Evolutionary conservation across 352 stramenopile species (phyloP).

Genomic region (Pythium myriotylum): DNA sequence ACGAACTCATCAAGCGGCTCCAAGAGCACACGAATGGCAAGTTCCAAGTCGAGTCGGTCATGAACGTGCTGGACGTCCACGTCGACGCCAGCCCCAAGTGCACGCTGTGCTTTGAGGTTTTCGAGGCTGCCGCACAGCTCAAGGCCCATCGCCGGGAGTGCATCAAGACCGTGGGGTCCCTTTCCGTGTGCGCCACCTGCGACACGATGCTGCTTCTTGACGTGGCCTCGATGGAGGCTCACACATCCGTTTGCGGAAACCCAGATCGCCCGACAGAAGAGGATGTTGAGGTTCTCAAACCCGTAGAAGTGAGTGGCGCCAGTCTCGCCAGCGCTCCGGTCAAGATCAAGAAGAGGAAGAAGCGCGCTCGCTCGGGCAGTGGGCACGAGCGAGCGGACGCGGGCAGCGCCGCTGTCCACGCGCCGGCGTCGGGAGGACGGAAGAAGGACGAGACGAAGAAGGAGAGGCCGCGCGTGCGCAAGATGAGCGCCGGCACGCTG

Average conservation of each 20-base stretch:
- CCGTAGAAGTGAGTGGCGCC: constrained; percentile 20
- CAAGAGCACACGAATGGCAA: constrained; percentile 22
- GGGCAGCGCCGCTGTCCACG: too few relatives aligned
- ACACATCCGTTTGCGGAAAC: constrained; percentile 43
- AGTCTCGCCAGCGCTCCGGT: constrained; percentile 2
- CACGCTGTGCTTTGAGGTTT: constrained; percentile 49
- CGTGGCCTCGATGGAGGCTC: constrained; percentile 40
- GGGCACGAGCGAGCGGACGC: background rate
- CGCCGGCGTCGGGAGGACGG: too few relatives aligned
- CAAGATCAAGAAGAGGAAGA: background rate
- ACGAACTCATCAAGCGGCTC: constrained; percentile 51
- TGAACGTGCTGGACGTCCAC: constrained; percentile 66
- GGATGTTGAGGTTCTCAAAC: constrained; percentile 15
- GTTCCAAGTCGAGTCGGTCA: constrained; percentile 54
- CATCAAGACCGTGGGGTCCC: constrained; percentile 32
- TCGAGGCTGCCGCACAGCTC: constrained; percentile 37
- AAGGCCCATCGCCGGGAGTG: constrained; percentile 59
- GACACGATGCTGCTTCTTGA: constrained; percentile 53
- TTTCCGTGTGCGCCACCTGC: constrained; percentile 49
- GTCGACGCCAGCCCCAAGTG: constrained; percentile 48
- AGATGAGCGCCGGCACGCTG: constrained; percentile 71
- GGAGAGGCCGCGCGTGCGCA: constrained; percentile 29
- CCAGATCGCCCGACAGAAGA: constrained; percentile 6
- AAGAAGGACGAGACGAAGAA: constrained; percentile 21
- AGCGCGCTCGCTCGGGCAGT: constrained; percentile 1